Evolutionary conservation across 441 rosid species (phyloP).

Genomic region (Pelargonium cotyledonis): DNA sequence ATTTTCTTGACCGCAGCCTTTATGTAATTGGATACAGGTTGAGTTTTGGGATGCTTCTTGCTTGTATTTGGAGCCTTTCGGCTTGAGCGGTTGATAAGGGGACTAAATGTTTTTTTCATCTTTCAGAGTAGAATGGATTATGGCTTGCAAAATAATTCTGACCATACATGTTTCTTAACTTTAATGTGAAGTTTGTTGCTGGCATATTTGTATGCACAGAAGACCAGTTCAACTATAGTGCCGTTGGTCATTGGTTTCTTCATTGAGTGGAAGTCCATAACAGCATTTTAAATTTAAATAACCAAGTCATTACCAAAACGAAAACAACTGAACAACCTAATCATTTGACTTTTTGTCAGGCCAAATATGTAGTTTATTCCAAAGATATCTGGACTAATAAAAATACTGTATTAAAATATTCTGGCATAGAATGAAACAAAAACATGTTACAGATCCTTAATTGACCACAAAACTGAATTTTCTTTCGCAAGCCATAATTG

Average conservation of each 20-base stretch:
- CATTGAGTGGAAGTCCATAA: not conserved
- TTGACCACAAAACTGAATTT: not conserved
- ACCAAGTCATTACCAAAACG: not conserved
- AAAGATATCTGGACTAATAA: not conserved
- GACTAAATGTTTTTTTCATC: constrained; percentile 41
- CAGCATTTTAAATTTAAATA: not conserved
- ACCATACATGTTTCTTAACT: constrained; percentile 8
- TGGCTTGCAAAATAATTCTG: not conserved
- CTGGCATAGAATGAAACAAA: not conserved
- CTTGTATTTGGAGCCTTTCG: constrained; percentile 5
- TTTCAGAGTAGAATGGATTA: constrained; percentile 13
- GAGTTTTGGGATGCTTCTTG: constrained; percentile 15
- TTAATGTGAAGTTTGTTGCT: not conserved
- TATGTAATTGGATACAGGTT: constrained; percentile 24
- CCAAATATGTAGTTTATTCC: not conserved
- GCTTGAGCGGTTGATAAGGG: constrained; percentile 22
- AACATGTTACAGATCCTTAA: not conserved
- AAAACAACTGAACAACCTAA: not conserved
- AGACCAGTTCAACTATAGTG: constrained; percentile 15
- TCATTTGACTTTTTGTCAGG: not conserved
- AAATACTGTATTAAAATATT: too few relatives aligned
- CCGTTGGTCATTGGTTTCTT: not conserved
- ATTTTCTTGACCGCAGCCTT: constrained; percentile 42
- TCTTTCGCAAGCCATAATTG: not conserved
- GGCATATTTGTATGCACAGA: not conserved